phyloP scores from a whole-genome alignment of 257 asterid species.

The Linaria vulgaris region DNA sequence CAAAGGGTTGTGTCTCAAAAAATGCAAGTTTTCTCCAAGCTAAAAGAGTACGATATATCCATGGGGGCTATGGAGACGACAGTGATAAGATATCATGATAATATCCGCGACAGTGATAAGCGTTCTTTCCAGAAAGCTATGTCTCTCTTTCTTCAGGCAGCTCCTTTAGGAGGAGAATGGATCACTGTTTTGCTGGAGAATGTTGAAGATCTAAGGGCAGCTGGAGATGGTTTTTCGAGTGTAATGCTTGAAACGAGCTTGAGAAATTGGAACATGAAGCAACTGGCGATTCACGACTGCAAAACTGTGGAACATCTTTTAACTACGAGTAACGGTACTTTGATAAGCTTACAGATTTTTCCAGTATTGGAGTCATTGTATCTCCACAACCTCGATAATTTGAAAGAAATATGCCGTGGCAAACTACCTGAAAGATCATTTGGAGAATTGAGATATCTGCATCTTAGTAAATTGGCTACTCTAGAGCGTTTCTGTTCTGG shows the following conservation, averaged over 20 bases:
- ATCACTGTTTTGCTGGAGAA: slow-evolving; percentile 11
- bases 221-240: slow-evolving; percentile 13
- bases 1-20: background rate
- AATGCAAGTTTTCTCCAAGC: slow-evolving; percentile 11
- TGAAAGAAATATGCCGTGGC: slow-evolving; percentile 22
- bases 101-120: background rate
- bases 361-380: slow-evolving; percentile 18
- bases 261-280: slow-evolving; percentile 14
- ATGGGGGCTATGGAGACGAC: background rate
- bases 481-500: slow-evolving; percentile 12
- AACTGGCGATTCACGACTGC: slow-evolving; percentile 18
- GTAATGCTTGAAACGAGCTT: slow-evolving; percentile 14
- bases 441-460: slow-evolving; percentile 19
- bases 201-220: slow-evolving; percentile 15
- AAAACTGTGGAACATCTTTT: slow-evolving; percentile 20
- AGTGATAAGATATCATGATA: background rate
- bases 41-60: slow-evolving; percentile 20
- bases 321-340: background rate
- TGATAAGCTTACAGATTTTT: slow-evolving; percentile 1
- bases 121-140: slow-evolving; percentile 11
- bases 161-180: slow-evolving; percentile 18
- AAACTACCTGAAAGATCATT: slow-evolving; percentile 23
- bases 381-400: background rate
- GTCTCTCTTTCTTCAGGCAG: slow-evolving; percentile 18
- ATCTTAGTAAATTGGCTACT: slow-evolving; percentile 15